Evolutionary conservation across 805 yeast species (phyloP), one percentile per base, ranked within the genome.

Genomic region (Candida loeiensis): DNA sequence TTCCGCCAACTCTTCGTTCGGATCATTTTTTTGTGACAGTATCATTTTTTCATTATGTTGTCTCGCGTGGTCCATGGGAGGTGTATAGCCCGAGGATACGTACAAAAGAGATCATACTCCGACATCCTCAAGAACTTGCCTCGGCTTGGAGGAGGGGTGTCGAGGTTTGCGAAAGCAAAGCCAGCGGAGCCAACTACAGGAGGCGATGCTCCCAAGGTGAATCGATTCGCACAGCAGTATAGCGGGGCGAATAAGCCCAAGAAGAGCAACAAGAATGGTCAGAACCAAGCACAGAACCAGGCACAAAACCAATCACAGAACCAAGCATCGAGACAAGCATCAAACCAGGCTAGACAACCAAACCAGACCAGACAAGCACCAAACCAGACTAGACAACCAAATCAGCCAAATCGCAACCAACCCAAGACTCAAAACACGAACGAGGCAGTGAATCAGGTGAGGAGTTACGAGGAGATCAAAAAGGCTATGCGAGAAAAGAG

Each of bases 141-240:
- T 11, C 49, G 56, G 37, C 57, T 53, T 6, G 64, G 56, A 9
- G 42, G 46, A 6, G 46, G 53, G 3, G 43, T 46, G 3, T 53
- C 57, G 6, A 39, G 41, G 26, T 53, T 55, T 37, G 51, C 41
- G 4, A 40, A 41, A 21, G 19, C 32, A 12, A 28, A 37, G 30
- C 34, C 48, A 19, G 37, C 15, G 14, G 15, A 26, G 16, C 31
- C 9, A 11, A 34, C 14, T 11, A 24, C 11, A 17, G 19, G 1
- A n/a, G n/a, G n/a, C n/a, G 37, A 27, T 4, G 25, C 40, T 5
- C 40, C 43, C 15, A 58, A 55, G 45, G 47, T 56, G 11, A 66
- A 65, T 39, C 46, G 71, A 43, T 66, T 66, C 51, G 69, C 69
- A 15, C 52, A 53, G 32, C 48, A 51, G 44, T 62, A 54, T 37